Base-by-base conservation (phyloP, 1,284 basidiomycete genomes). In the Singerocomus inundabilis region DNA sequence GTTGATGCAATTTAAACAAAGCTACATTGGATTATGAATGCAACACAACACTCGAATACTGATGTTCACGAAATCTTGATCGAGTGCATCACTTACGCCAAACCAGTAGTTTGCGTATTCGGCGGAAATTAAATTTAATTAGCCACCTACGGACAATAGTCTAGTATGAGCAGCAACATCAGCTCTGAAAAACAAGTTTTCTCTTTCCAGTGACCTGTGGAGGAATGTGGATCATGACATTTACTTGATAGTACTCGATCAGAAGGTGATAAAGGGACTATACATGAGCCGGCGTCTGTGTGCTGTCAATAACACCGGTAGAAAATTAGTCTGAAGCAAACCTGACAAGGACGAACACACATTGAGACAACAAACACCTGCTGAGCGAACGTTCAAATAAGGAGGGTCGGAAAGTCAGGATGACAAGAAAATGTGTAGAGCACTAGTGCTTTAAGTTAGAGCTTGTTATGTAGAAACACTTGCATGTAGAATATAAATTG, bases 1-100 rank as follows among this genome's bases (percentile, higher is more conserved):
- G n/a, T n/a, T n/a, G n/a, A n/a, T n/a, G n/a, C 5, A 13, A 12
- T 31, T n/a, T n/a, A n/a, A n/a, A 29, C 6, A 25, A 4, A 12
- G 24, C 16, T 51, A 61, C 52, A 33, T 39, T 62, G 58, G 5
- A 60, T 60, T 4, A 55, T 36, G 25, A 62, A 62, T 4, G 55
- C 48, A 25, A 54, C 6, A 4, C 34, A 47, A 34, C 41, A 59
- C 57, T 59, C 37, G 36, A 59, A 45, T 8, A 31, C 9, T 5
- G 16, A 51, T 29, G 41, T 41, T 36, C 35, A 39, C 8, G 8
- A 35, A 29, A 24, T 3, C 26, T n/a, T 0, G 11, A 4, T 24
- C 7, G 31, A 16, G 16, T 5, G 11, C n/a, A 6, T 10, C 5
- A 48, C 57, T 57, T 29, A 62, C 53, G n/a, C 26, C 16, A 15